Evolutionary conservation across 768 basidiomycete genomes (phyloP), one percentile per base, ranked within the genome.

Genomic region (Vishniacozyma victoriae): DNA sequence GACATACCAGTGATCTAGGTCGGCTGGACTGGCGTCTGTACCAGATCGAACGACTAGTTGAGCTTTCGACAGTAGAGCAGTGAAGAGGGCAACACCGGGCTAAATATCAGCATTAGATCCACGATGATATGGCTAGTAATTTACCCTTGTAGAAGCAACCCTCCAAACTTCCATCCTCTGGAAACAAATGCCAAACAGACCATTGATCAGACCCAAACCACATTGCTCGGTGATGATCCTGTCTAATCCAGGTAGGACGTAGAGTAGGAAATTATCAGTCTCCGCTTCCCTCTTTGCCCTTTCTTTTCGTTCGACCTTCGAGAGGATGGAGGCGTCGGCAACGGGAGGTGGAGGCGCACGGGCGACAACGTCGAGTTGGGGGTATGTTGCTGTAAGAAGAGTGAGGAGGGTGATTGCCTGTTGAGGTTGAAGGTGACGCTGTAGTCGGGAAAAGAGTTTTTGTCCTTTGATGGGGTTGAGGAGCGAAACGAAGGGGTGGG

Each of bases 401-500:
- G 91, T 95, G 35, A 96, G 75, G 20, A 96, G 75, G 4, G 87
- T 90, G 31, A 89, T 79, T 78, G 88, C 83, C 66, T 86, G 84
- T 40, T 84, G 76, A 25, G 80, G 78, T 53, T 79, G 79, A 15
- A 97, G 79, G 59, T 90, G 85, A 16, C 92, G 84, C 9, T 88
- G 83, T 13, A 91, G 80, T 37, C 95, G 83, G 3, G 90, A 86
- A 12, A 99, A 77, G 20, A 99, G 78, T 52, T 83, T 84, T 76
- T 96, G 97, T 48, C 95, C 95, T 73, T 99, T 99, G 59, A 80
- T 80, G 3, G 87, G 84, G 16, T 78, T 79, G 40, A 99, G 78
- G 26, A 99, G 78, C 2, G 92, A 90, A 57, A 99, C 83, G 75
- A 99, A 96, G 2, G 95, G 95, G 74, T 99, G 95, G 2, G 93